phyloP scores from a whole-genome alignment of 2,329 filamentous ascomycete genomes.

The Colletotrichum camelliae region DNA sequence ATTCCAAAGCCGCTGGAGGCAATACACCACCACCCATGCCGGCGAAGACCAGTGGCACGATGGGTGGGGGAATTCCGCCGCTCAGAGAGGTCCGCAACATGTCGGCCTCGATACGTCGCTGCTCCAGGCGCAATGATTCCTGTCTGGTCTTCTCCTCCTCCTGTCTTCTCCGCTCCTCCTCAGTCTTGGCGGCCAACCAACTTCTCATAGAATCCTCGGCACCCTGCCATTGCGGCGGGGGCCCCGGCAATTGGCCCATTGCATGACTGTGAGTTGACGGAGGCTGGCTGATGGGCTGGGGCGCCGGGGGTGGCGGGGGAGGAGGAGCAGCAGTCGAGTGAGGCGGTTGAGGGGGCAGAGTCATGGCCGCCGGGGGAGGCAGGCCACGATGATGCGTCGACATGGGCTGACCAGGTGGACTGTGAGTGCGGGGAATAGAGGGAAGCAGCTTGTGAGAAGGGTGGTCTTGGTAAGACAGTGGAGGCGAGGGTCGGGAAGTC shows the following conservation, averaged over 20 bases:
- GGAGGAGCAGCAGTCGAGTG: constrained; percentile 20
- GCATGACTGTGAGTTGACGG: constrained; percentile 44
- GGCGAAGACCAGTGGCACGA: constrained; percentile 78
- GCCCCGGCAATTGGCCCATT: constrained; percentile 63
- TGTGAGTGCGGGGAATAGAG: constrained; percentile 47
- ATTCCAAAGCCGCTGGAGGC: constrained; percentile 67
- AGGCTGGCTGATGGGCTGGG: constrained; percentile 29
- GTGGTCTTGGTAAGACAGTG: constrained; percentile 54
- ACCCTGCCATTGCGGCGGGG: constrained; percentile 70
- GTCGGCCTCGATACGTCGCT: constrained; percentile 73
- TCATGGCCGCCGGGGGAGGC: constrained; percentile 72
- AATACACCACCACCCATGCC: constrained; percentile 70
- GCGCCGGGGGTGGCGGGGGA: constrained; percentile 16
- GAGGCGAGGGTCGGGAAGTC: constrained; percentile 60
- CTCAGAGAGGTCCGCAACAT: constrained; percentile 73
- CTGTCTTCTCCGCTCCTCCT: constrained; percentile 76
- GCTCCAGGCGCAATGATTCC: constrained; percentile 72
- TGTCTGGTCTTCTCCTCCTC: constrained; percentile 74
- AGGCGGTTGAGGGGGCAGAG: constrained; percentile 56
- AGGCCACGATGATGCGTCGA: constrained; percentile 72
- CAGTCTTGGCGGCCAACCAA: constrained; percentile 74
- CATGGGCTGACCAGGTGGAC: constrained; percentile 63
- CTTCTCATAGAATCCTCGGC: constrained; percentile 74
- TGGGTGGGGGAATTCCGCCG: constrained; percentile 74
- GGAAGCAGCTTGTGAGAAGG: constrained; percentile 44